A percentile compares a stretch with the other conserved stretches of the same genome.
Conservation (phyloP, 257 asterid species). For the Fraxinus quadrangulata region DNA sequence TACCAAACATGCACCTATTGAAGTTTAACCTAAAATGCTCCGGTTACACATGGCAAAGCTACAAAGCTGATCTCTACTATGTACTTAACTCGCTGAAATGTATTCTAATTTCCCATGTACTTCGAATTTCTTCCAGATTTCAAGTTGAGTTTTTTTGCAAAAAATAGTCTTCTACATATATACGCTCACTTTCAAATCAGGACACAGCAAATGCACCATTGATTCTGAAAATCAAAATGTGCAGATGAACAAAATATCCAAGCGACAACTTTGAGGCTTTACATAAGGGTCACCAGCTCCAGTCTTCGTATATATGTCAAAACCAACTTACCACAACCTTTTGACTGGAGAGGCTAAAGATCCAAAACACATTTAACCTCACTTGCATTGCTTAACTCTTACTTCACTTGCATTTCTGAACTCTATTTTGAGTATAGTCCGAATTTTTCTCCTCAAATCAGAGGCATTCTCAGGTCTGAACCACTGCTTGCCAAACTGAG, state of each 20-base stretch:
- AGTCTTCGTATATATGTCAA: constrained; percentile 1
- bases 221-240: constrained; percentile 6
- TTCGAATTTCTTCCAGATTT: constrained; percentile 1
- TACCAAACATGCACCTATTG: constrained; percentile 12
- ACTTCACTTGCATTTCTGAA: constrained; percentile 45
- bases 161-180: constrained; percentile 26
- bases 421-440: constrained; percentile 44
- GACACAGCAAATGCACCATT: constrained; percentile 13
- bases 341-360: constrained; percentile 21
- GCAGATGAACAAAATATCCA: constrained; percentile 11
- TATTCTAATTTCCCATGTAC: background rate
- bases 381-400: constrained; percentile 50
- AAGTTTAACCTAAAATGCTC: constrained; percentile 5
- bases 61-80: constrained; percentile 13
- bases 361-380: constrained; percentile 25
- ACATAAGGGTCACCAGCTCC: constrained; percentile 15
- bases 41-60: constrained; percentile 10
- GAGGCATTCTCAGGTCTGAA: constrained; percentile 84
- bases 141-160: background rate
- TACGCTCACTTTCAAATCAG: constrained; percentile 7
- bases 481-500: constrained; percentile 87
- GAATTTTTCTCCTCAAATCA: constrained; percentile 54
- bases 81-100: constrained; percentile 9
- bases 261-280: constrained; percentile 15
- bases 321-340: constrained; percentile 26